A percentile compares a stretch with the other conserved stretches of the same genome.
Conservation (phyloP, 1,284 basidiomycete genomes). For the Ustilago sp. region DNA sequence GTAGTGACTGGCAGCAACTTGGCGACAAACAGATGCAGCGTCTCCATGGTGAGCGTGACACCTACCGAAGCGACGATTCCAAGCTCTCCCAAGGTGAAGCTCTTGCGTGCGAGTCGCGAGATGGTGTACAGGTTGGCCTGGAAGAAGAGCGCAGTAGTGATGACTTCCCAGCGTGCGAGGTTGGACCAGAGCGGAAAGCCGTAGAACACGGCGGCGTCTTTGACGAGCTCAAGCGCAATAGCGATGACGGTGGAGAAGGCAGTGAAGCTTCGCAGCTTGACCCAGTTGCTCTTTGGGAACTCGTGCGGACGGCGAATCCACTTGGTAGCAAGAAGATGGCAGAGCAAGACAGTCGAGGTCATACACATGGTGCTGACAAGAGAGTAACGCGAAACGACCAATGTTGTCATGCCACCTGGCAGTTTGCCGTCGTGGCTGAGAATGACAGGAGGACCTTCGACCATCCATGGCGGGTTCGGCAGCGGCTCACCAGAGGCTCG, state of each 20-base stretch:
- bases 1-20: constrained; percentile 73
- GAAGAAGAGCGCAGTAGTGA: constrained; percentile 82
- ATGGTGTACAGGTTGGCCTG: constrained; percentile 91
- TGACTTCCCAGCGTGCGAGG: constrained; percentile 74
- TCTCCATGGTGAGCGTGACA: constrained; percentile 85
- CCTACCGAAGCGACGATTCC: constrained; percentile 88
- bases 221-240: constrained; percentile 62
- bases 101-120: constrained; percentile 87
- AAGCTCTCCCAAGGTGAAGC: constrained; percentile 94
- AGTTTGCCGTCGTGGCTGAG: constrained; percentile 42
- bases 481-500: constrained; percentile 49
- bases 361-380: constrained; percentile 58
- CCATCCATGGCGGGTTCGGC: constrained; percentile 45
- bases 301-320: constrained; percentile 50
- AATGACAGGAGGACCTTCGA: constrained; percentile 54
- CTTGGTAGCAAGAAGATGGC: constrained; percentile 53
- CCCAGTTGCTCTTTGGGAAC: constrained; percentile 65
- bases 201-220: constrained; percentile 59
- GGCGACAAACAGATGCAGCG: constrained; percentile 59
- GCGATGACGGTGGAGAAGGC: constrained; percentile 67
- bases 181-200: constrained; percentile 63
- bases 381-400: constrained; percentile 54
- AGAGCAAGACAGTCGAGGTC: constrained; percentile 51
- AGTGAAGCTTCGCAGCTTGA: constrained; percentile 68
- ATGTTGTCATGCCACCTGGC: constrained; percentile 39